Evolutionary conservation across 1,139 yeast genomes (phyloP), one percentile per base, ranked within the genome.

Genomic region (Suhomyces kunorum): DNA sequence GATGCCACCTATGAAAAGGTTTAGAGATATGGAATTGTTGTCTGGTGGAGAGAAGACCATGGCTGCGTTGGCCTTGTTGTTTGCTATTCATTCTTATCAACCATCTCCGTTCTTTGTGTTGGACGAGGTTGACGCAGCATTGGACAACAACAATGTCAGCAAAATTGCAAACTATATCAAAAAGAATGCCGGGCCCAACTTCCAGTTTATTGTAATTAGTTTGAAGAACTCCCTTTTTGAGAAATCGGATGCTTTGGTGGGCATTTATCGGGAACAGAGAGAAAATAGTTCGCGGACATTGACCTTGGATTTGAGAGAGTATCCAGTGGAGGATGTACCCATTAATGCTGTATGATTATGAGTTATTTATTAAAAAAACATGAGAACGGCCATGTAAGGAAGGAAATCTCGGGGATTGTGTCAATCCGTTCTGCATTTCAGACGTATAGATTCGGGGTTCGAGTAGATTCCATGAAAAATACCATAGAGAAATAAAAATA

Each of bases 31-130:
- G 89, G 96, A 88, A 44, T 78, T 87, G 45, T 71, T 92, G 11
- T 88, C 97, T 0, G 99, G 98, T 38, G 99, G 99, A 36, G 98
- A 92, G 58, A 89, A 90, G 60, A 87, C 98, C 1, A 85, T 92
- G 64, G 98, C 98, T 1, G 98, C 98, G 0, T 71, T 92, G 49
- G 97, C 98, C 0, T 69, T 92, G 47, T 63, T 92, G 35, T 92
- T 92, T 68, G 94, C 98, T 2, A 80, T 90, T 38, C 97, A 92
- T 59, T 83, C 95, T 0, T 87, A 69, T 64, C 94, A 84, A 40
- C 98, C 98, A 1, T 84, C 97, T 0, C 98, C 99, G 17, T 92
- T 92, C 60, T 92, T 92, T 58, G 96, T 92, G 0, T 70, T 92
- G 36, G 99, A 92, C 61, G 99, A 92, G 64, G 90, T 92, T 13